A percentile compares a stretch with the other conserved stretches of the same genome.
phyloP scores from a whole-genome alignment of 2,329 filamentous ascomycete species.

The Nannizziopsis barbatae region DNA sequence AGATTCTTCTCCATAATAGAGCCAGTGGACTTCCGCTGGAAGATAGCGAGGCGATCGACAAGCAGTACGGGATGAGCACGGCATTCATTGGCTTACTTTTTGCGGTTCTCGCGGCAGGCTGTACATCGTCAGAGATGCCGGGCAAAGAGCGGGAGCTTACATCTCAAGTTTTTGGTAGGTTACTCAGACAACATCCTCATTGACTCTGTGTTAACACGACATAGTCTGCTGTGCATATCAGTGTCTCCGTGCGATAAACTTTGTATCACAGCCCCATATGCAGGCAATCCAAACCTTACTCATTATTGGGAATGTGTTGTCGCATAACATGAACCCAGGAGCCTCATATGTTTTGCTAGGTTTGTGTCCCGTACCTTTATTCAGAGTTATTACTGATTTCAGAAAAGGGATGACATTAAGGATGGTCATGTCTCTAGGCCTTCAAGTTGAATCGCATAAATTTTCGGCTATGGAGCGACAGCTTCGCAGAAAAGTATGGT shows the following conservation, averaged over 20 bases:
- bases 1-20: constrained; percentile 44
- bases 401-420: constrained; percentile 45
- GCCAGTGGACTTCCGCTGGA: constrained; percentile 33
- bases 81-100: constrained; percentile 51
- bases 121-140: constrained; percentile 48
- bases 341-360: constrained; percentile 51
- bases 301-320: constrained; percentile 51
- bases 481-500: constrained; percentile 37
- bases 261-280: constrained; percentile 49
- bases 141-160: constrained; percentile 51
- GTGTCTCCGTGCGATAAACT: constrained; percentile 53
- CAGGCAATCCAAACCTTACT: constrained; percentile 52
- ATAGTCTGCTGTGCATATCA: constrained; percentile 54
- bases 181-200: neutral
- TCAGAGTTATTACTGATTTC: constrained; percentile 8
- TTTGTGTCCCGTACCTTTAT: constrained; percentile 16
- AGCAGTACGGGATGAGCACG: constrained; percentile 47
- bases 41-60: constrained; percentile 41
- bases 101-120: constrained; percentile 51
- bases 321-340: constrained; percentile 54
- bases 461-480: constrained; percentile 41
- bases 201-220: neutral
- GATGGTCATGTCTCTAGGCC: constrained; percentile 49
- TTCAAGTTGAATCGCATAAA: constrained; percentile 48
- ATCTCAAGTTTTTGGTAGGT: constrained; percentile 50